phyloP scores from a whole-genome alignment of 257 asterid species.

The Agastache rugosa region DNA sequence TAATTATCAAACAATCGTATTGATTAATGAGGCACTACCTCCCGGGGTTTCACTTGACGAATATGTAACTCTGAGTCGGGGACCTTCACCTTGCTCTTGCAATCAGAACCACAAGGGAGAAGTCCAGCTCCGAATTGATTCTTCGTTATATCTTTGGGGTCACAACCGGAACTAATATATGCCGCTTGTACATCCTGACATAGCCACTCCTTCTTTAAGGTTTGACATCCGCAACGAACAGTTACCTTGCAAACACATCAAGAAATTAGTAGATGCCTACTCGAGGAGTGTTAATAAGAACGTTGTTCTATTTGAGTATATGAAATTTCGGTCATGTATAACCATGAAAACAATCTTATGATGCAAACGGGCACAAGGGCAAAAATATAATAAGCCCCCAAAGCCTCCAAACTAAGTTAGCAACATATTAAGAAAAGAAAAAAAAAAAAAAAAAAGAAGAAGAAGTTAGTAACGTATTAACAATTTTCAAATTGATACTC shows the following conservation, averaged over 20 bases:
- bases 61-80: constrained; percentile 66
- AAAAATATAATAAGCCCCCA: no score
- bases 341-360: no score
- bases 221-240: constrained; percentile 85
- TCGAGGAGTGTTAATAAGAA: background rate
- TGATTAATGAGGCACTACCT: constrained; percentile 52
- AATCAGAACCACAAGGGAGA: constrained; percentile 69
- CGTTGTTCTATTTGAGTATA: constrained; percentile 1
- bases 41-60: constrained; percentile 62
- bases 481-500: no score
- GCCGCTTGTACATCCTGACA: constrained; percentile 84
- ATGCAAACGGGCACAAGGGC: no score
- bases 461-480: no score
- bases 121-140: constrained; percentile 77
- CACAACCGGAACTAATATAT: constrained; percentile 52
- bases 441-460: no score
- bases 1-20: background rate
- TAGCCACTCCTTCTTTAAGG: constrained; percentile 77
- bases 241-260: constrained; percentile 57
- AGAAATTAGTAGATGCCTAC: constrained; percentile 3
- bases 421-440: no score
- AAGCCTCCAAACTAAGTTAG: no score
- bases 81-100: constrained; percentile 70
- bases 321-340: no score
- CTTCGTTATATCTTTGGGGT: constrained; percentile 73